phyloP scores from a whole-genome alignment of 331 rosid genomes.

The Saraca asoca region DNA sequence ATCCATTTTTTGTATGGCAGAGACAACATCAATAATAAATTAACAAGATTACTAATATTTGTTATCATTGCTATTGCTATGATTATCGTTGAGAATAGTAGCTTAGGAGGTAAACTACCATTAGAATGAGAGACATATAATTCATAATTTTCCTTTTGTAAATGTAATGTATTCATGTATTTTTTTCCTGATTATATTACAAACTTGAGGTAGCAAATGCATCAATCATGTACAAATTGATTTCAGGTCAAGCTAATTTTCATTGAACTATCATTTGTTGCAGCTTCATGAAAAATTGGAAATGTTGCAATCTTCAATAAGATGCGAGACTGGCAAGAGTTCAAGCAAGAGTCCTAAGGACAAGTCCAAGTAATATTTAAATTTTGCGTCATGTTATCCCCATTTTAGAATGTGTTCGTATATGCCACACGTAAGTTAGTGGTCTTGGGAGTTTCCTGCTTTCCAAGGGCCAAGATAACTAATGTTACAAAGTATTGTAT shows the following conservation, averaged over 20 bases:
- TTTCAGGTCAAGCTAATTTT: constrained; percentile 28
- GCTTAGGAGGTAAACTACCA: too few species aligned
- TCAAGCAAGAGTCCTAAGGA: constrained; percentile 52
- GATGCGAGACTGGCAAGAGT: constrained; percentile 53
- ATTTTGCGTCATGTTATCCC: constrained; percentile 19
- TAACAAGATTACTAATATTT: too few species aligned
- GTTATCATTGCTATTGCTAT: too few species aligned
- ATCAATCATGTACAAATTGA: constrained; percentile 8
- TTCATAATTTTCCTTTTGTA: too few species aligned
- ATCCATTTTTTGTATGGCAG: too few species aligned
- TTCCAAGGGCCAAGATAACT: constrained; percentile 7
- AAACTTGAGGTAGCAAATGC: neutral
- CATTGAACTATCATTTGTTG: constrained; percentile 28
- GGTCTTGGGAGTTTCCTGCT: constrained; percentile 7
- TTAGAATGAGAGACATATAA: too few species aligned
- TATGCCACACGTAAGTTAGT: constrained; percentile 11
- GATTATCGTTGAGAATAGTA: too few species aligned
- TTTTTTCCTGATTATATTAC: neutral
- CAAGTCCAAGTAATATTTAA: constrained; percentile 53
- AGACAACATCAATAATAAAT: too few species aligned
- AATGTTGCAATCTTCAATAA: constrained; percentile 53
- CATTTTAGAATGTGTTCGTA: constrained; percentile 21
- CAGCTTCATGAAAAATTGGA: constrained; percentile 74
- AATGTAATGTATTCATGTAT: too few species aligned
- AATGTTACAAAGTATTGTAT: neutral